These are phyloP conservation scores for Taphrina communis DNA, from an alignment of 1,139 yeast species.

Conservation along the genomic window DNA sequence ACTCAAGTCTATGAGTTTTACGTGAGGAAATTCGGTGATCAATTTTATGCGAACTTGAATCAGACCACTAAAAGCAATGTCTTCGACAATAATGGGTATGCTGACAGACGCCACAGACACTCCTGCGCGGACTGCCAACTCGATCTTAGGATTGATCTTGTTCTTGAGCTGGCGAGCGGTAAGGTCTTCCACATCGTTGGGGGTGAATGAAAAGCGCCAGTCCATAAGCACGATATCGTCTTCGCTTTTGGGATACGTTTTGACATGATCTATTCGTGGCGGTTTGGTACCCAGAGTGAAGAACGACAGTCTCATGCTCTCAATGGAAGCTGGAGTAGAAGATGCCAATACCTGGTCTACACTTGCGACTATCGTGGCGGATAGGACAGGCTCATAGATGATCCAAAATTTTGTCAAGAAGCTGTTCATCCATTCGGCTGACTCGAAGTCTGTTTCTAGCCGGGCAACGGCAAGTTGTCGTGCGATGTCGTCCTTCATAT, in stretches of 20 bases:
- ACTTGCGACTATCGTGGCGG: conserved; percentile 82
- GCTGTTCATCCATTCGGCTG: conserved; percentile 92
- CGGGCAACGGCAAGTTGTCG: conserved; percentile 80
- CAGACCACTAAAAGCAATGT: conserved; percentile 67
- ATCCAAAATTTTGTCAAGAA: conserved; percentile 91
- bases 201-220: conserved; percentile 88
- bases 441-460: conserved; percentile 85
- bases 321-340: conserved; percentile 75
- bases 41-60: conserved; percentile 83
- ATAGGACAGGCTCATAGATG: conserved; percentile 84
- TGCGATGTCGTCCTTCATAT: conserved; percentile 77
- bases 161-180: conserved; percentile 82
- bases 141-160: conserved; percentile 77
- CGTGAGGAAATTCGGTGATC: conserved; percentile 89
- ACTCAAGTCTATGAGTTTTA: conserved; percentile 85
- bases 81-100: conserved; percentile 55
- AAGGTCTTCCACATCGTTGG: conserved; percentile 83
- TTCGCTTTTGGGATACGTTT: conserved; percentile 83
- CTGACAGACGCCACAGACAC: conserved; percentile 54
- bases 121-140: conserved; percentile 53
- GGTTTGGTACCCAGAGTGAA: conserved; percentile 95
- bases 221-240: conserved; percentile 96
- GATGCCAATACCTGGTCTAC: conserved; percentile 80
- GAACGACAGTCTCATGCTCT: conserved; percentile 80
- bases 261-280: conserved; percentile 85